phyloP scores from a whole-genome alignment of 768 basidiomycete species.

The Suillus lakei region DNA sequence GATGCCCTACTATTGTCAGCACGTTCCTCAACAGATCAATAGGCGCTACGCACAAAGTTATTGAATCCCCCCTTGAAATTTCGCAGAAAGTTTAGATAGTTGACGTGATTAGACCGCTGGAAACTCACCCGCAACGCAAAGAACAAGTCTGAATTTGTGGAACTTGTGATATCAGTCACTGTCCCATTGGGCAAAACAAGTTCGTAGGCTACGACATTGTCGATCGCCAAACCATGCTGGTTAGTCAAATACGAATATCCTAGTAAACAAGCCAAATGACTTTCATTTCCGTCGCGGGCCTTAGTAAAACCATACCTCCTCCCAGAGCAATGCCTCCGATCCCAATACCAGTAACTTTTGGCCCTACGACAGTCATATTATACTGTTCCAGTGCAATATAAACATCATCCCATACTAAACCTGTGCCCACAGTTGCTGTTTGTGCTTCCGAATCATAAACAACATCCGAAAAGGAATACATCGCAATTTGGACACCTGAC shows the following conservation, averaged over 20 bases:
- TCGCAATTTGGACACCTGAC: constrained; percentile 57
- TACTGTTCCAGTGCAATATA: constrained; percentile 52
- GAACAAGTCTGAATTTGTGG: constrained; percentile 45
- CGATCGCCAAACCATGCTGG: constrained; percentile 59
- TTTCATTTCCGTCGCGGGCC: neutral
- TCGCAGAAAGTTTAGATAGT: neutral
- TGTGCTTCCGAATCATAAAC: constrained; percentile 41
- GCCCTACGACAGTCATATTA: constrained; percentile 62
- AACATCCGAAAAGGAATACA: constrained; percentile 49
- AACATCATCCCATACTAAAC: constrained; percentile 68
- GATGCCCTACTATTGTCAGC: constrained; percentile 53
- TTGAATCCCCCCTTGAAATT: constrained; percentile 60
- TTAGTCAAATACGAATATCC: constrained; percentile 73
- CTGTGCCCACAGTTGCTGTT: constrained; percentile 44
- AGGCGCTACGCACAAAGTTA: constrained; percentile 50
- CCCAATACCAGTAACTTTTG: constrained; percentile 61
- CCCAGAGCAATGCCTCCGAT: constrained; percentile 64
- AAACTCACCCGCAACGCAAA: constrained; percentile 46
- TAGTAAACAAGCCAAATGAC: constrained; percentile 44
- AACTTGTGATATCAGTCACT: constrained; percentile 40
- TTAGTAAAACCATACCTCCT: constrained; percentile 44
- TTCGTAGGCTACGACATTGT: constrained; percentile 59
- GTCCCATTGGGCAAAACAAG: constrained; percentile 63
- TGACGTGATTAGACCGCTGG: constrained; percentile 12
- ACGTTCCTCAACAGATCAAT: constrained; percentile 12